Percentiles rank a stretch among this genome's conserved stretches.
These are phyloP conservation scores for Daldinia sp. DNA, from an alignment of 2,329 filamentous ascomycete species.

Conservation along the genomic window DNA sequence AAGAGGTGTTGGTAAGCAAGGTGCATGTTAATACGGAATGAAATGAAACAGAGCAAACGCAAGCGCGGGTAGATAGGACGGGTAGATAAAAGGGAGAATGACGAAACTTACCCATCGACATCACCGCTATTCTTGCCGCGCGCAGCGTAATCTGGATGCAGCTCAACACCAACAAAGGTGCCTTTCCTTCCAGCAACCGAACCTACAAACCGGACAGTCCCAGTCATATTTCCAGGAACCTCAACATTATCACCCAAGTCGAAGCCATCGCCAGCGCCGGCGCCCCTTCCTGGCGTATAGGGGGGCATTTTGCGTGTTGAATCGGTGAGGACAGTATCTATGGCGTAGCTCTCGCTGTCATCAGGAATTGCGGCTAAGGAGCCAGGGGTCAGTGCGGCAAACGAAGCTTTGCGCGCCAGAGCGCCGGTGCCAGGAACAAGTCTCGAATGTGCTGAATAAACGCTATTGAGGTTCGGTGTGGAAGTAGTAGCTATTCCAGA, in stretches of 20 bases:
- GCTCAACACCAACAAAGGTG: constrained; percentile 90
- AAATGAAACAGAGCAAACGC: constrained; percentile 17
- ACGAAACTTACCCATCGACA: constrained; percentile 82
- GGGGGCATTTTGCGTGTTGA: constrained; percentile 62
- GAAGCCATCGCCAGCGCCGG: constrained; percentile 64
- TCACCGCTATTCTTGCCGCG: constrained; percentile 96
- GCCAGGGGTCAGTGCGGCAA: constrained; percentile 74
- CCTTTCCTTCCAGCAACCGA: constrained; percentile 89
- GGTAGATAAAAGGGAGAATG: constrained; percentile 23
- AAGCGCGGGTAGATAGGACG: constrained; percentile 25
- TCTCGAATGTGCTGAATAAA: constrained; percentile 64
- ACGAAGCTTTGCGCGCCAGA: constrained; percentile 76
- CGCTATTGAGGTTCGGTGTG: constrained; percentile 68
- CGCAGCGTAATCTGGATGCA: constrained; percentile 81
- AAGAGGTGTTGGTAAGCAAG: constrained; percentile 23
- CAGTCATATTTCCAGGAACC: constrained; percentile 92
- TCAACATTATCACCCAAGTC: constrained; percentile 87
- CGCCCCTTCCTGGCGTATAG: constrained; percentile 64
- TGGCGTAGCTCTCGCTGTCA: constrained; percentile 72
- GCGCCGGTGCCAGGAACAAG: constrained; percentile 57
- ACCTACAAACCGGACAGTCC: constrained; percentile 89
- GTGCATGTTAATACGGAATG: constrained; percentile 9
- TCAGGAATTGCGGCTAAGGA: constrained; percentile 75
- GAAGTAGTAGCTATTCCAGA: constrained; percentile 63
- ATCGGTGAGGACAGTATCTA: constrained; percentile 66